Percentiles rank a stretch among this genome's conserved stretches.
These are phyloP conservation scores for Verticillium isaacii DNA, from an alignment of 2,329 filamentous ascomycete genomes.

Conservation along the genomic window DNA sequence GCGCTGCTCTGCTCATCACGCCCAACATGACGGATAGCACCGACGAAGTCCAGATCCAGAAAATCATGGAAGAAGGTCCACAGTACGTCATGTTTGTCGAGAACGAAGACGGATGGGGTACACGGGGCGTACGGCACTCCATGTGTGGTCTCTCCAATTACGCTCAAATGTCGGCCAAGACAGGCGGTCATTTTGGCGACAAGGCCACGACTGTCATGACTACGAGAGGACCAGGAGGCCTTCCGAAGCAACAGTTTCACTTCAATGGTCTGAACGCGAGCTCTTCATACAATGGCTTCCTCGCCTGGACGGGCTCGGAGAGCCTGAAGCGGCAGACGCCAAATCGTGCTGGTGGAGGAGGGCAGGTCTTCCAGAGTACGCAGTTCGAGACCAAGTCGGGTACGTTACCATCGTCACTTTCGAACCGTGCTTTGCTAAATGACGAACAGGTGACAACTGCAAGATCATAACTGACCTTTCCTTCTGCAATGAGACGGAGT, in stretches of 20 bases:
- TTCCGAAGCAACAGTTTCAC: slow-evolving; percentile 86
- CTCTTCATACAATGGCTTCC: slow-evolving; percentile 66
- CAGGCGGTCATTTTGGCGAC: slow-evolving; percentile 41
- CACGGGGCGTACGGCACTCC: slow-evolving; percentile 71
- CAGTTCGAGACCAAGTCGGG: slow-evolving; percentile 75
- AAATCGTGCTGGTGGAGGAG: slow-evolving; percentile 58
- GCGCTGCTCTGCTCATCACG: slow-evolving; percentile 74
- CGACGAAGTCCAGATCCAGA: slow-evolving; percentile 49
- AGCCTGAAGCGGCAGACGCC: slow-evolving; percentile 30
- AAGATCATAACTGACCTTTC: slow-evolving; percentile 80
- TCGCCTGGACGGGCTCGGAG: slow-evolving; percentile 58
- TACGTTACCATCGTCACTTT: slow-evolving; percentile 33
- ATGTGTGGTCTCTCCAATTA: slow-evolving; percentile 72
- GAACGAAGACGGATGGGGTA: slow-evolving; percentile 50
- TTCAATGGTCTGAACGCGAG: slow-evolving; percentile 69
- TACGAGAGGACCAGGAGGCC: slow-evolving; percentile 56
- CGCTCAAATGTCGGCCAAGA: slow-evolving; percentile 58
- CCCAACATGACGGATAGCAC: slow-evolving; percentile 59
- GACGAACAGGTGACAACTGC: slow-evolving; percentile 66
- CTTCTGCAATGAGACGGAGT: slow-evolving; percentile 85
- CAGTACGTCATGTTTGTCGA: slow-evolving; percentile 78
- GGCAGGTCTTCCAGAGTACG: slow-evolving; percentile 66
- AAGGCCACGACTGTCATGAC: slow-evolving; percentile 62
- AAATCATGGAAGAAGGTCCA: slow-evolving; percentile 42
- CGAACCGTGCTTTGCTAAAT: not conserved